Conservation (phyloP, 1,284 basidiomycete genomes). For the Trametes sp. region DNA sequence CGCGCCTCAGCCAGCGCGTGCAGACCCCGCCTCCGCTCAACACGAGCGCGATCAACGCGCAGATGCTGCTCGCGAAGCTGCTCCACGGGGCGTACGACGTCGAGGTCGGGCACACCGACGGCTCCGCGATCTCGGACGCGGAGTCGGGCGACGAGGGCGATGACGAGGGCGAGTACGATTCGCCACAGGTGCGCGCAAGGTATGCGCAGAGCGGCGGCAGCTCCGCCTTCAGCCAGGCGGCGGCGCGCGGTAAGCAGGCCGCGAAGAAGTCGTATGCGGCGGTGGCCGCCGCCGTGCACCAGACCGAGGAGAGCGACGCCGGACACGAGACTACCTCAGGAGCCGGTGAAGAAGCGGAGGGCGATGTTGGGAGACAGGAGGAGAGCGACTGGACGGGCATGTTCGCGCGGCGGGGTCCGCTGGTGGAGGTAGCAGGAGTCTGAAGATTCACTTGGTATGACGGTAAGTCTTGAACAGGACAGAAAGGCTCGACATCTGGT, state of each 20-base stretch:
- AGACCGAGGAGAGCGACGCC: too few species aligned
- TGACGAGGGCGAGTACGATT: constrained; percentile 17
- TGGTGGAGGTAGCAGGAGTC: background rate
- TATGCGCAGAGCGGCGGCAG: too few species aligned
- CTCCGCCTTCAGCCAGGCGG: background rate
- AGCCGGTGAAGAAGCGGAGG: too few species aligned
- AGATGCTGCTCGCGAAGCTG: constrained; percentile 10
- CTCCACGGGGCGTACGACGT: constrained; percentile 19
- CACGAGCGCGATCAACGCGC: constrained; percentile 1
- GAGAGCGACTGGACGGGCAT: constrained; percentile 4
- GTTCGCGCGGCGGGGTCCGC: constrained; percentile 3
- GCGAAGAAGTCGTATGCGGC: constrained; percentile 13
- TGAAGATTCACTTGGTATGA: background rate
- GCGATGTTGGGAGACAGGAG: background rate
- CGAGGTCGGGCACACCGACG: constrained; percentile 18
- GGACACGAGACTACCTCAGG: background rate
- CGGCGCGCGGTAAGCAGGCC: too few species aligned
- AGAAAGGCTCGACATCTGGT: background rate
- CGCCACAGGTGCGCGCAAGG: background rate
- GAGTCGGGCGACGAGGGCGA: constrained; percentile 27
- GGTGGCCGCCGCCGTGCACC: background rate
- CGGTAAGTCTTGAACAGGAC: background rate
- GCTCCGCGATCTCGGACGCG: constrained; percentile 4
- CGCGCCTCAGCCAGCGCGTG: constrained; percentile 27
- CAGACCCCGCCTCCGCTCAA: constrained; percentile 23